These are phyloP conservation scores for Calonectria fujianensis DNA, from an alignment of 2,329 filamentous ascomycete genomes.

Conservation along the genomic window DNA sequence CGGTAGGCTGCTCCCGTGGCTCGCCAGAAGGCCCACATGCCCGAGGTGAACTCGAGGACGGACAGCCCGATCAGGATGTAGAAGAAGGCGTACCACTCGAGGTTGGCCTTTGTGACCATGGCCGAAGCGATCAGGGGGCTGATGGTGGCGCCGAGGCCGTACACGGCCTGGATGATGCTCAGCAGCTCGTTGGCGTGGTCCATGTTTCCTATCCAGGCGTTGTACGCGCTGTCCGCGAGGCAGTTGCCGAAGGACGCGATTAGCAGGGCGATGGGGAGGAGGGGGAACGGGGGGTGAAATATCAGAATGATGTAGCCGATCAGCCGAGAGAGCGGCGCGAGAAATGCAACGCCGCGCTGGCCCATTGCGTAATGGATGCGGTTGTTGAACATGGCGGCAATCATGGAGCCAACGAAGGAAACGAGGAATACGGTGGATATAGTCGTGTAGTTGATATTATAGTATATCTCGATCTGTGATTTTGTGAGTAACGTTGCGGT, in stretches of 20 bases:
- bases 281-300: slow-evolving; percentile 1
- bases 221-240: slow-evolving; percentile 10
- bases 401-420: neutral
- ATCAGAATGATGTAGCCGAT: neutral
- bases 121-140: slow-evolving; percentile 2
- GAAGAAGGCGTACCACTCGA: slow-evolving; percentile 15
- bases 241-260: neutral
- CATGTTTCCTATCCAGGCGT: slow-evolving; percentile 23
- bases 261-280: neutral
- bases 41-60: neutral
- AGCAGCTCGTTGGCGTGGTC: slow-evolving; percentile 11
- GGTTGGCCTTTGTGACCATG: neutral
- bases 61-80: slow-evolving; percentile 15
- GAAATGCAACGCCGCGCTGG: slow-evolving; percentile 4
- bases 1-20: slow-evolving; percentile 5
- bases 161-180: neutral
- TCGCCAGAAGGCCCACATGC: neutral
- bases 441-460: neutral
- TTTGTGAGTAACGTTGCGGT: neutral
- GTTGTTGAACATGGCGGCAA: slow-evolving; percentile 10
- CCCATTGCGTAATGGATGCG: slow-evolving; percentile 2
- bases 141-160: neutral
- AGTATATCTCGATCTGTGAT: neutral
- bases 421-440: slow-evolving; percentile 9
- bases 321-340: slow-evolving; percentile 1